Conservation (phyloP, 306 rosid genomes). For the Cicer pinnatifidum region DNA sequence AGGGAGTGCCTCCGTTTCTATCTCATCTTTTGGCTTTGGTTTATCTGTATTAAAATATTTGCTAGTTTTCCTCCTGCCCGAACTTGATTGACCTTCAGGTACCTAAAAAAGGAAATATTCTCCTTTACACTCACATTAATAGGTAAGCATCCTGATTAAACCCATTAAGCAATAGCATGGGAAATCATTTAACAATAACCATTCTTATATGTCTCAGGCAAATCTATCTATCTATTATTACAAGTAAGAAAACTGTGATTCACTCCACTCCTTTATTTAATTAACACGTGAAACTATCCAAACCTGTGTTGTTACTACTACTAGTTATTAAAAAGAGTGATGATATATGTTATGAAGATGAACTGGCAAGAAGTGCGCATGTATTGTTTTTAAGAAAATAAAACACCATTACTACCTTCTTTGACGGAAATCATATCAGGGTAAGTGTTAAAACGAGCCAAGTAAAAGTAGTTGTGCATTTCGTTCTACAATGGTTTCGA, state of each 20-base stretch:
- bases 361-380: not conserved
- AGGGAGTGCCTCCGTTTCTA: slow-evolving; percentile 57
- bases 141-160: slow-evolving; percentile 4
- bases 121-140: not conserved
- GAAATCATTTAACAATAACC: slow-evolving; percentile 23
- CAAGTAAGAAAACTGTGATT: not conserved
- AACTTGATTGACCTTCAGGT: slow-evolving; percentile 58
- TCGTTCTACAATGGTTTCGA: not conserved
- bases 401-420: not conserved
- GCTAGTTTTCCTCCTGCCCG: slow-evolving; percentile 83
- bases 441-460: not conserved
- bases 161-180: not conserved
- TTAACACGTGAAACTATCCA: not conserved
- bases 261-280: not conserved
- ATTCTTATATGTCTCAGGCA: not conserved
- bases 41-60: slow-evolving; percentile 65
- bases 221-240: not conserved
- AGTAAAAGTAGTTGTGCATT: not conserved
- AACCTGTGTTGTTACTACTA: not conserved
- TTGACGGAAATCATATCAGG: not conserved
- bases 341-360: not conserved
- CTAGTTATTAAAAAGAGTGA: not conserved
- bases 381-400: not conserved
- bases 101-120: slow-evolving; percentile 48
- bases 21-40: slow-evolving; percentile 59